Conservation (phyloP, 2,329 filamentous ascomycete genomes). For the Penicillium sp. region DNA sequence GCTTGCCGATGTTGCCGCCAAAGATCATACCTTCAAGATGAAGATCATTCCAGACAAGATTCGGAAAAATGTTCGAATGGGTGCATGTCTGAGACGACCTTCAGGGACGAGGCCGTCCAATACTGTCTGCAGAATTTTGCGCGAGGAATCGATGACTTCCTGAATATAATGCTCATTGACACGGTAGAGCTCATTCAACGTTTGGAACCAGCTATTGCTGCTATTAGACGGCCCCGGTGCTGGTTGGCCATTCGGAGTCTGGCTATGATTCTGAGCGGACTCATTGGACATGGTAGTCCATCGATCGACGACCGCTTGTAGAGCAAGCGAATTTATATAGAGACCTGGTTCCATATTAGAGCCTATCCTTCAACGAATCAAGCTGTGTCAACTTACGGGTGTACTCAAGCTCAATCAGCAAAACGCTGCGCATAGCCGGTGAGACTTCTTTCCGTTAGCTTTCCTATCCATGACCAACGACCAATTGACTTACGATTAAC, state of each 20-base stretch:
- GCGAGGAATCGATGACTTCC: constrained; percentile 61
- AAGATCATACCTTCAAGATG: constrained; percentile 54
- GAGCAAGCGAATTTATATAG: constrained; percentile 88
- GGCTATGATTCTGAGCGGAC: constrained; percentile 32
- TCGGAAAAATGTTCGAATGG: constrained; percentile 63
- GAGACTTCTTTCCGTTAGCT: constrained; percentile 46
- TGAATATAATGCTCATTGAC: constrained; percentile 62
- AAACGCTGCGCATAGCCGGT: constrained; percentile 65
- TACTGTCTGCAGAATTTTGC: constrained; percentile 59
- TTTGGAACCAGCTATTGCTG: constrained; percentile 36
- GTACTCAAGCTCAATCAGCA: constrained; percentile 94
- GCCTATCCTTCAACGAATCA: neutral
- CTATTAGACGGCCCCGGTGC: constrained; percentile 29
- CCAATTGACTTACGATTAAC: constrained; percentile 52
- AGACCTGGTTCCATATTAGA: constrained; percentile 45
- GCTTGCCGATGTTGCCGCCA: neutral
- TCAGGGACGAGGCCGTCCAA: constrained; percentile 58
- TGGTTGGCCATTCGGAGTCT: constrained; percentile 29
- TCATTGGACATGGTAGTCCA: constrained; percentile 68
- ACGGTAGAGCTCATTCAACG: constrained; percentile 50
- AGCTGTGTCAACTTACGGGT: constrained; percentile 60
- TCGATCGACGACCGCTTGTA: constrained; percentile 92
- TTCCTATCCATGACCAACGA: neutral
- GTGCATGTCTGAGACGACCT: constrained; percentile 60
- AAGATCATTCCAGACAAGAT: constrained; percentile 65